Base-by-base conservation (phyloP, 257 asterid species). In the Oldenlandia corymbosa region DNA sequence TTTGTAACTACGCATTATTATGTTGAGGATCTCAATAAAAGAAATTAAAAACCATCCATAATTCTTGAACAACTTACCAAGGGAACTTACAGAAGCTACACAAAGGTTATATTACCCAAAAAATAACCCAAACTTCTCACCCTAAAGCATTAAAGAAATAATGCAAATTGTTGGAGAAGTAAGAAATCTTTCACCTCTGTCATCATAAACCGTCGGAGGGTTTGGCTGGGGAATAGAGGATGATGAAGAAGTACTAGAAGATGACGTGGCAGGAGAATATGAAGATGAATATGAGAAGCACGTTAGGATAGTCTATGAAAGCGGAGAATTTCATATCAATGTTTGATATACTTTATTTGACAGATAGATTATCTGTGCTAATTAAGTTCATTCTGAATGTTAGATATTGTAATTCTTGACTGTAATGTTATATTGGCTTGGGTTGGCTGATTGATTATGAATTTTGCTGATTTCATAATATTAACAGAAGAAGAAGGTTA, bases 11-110 rank as follows among this genome's bases (percentile, higher is more conserved):
- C n/a, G n/a, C n/a, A n/a, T n/a, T n/a, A n/a, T n/a, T n/a, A n/a
- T n/a, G n/a, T n/a, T n/a, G 96, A 81, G 96, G 65, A 69, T 88
- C 49, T 64, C 91, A 16, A 71, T 85, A 41, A 80, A 80, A 59
- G 88, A 88, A 18, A 81, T 88, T 67, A 88, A 83, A 73, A 57
- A 75, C 17, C 94, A 88, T 70, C 91, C 91, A 32, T 88, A 94
- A 94, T 88, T 88, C 62, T 60, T 88, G 73, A 88, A 88, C 67
- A 76, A 73, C 69, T 18, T 72, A 28, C 75, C 75, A 21, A 65
- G 65, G 20, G 78, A 72, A 43, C 58, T 72, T 28, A 46, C 66
- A 2, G 75, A 76, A 47, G 30, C 68, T 23, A 49, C 89, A 48
- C 96, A 88, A 73, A 81, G 80, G 24, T 60, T 72, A 17, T 85